These are phyloP conservation scores for Aspergillus clavatus DNA, from an alignment of 2,329 filamentous ascomycete genomes.

Conservation along the genomic window DNA sequence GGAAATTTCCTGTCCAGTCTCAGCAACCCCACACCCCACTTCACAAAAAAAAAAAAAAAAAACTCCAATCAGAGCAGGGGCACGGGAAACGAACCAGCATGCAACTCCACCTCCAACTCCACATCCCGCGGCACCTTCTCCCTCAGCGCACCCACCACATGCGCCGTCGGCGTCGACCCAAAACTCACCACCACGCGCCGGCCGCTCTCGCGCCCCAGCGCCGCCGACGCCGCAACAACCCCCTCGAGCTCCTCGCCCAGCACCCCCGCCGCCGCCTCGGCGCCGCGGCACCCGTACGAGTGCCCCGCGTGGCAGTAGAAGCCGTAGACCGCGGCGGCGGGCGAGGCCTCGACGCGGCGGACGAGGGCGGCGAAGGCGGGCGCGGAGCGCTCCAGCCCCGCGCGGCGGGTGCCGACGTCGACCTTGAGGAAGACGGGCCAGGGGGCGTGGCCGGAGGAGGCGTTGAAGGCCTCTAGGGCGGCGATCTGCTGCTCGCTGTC, in stretches of 20 bases:
- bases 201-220: background rate
- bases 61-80: too few relatives aligned
- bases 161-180: slow-evolving; percentile 24
- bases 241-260: slow-evolving; percentile 16
- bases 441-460: slow-evolving; percentile 1
- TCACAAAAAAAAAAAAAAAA: too few relatives aligned
- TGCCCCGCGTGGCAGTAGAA: slow-evolving; percentile 26
- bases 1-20: slow-evolving; percentile 46
- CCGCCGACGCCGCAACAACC: slow-evolving; percentile 12
- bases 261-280: slow-evolving; percentile 17
- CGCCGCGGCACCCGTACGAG: slow-evolving; percentile 21
- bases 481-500: slow-evolving; percentile 23
- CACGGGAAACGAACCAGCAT: slow-evolving; percentile 21
- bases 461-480: slow-evolving; percentile 14
- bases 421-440: slow-evolving; percentile 26
- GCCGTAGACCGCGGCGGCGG: slow-evolving; percentile 12
- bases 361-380: slow-evolving; percentile 10
- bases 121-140: slow-evolving; percentile 2
- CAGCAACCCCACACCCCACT: too few relatives aligned
- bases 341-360: slow-evolving; percentile 13
- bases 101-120: slow-evolving; percentile 19
- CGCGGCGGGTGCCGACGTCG: slow-evolving; percentile 21
- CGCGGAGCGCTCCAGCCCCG: slow-evolving; percentile 15
- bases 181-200: slow-evolving; percentile 18
- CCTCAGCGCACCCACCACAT: slow-evolving; percentile 17